Base-by-base conservation (phyloP, 208 protist genomes). In the Endotrypanum monterogeii region DNA sequence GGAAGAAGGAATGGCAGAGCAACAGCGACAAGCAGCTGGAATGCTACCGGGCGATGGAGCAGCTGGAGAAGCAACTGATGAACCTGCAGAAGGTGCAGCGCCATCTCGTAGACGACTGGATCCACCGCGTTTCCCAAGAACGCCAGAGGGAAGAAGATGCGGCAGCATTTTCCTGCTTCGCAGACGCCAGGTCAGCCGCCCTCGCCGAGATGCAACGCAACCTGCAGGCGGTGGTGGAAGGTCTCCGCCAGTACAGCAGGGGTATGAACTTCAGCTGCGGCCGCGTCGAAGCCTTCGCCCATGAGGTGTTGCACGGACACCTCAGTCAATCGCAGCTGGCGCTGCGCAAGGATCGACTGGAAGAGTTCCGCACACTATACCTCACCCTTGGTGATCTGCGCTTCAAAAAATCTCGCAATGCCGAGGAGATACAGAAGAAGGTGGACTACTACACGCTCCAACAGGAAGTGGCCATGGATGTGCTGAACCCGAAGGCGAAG, bases 381-480 rank as follows among this genome's bases (percentile, higher is more conserved):
- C 84, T 96, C 56, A 96, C 92, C 16, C 82, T 96, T 20, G 92
- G 92, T 6, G 92, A 96, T 69, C 79, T 94, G 60, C 85, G 90
- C 55, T 96, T 91, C 77, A 96, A 96, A 72, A 96, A 96, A 81
- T 78, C 89, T 9, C 86, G 89, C 35, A 89, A 94, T 69, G 72
- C 88, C 32, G 88, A 92, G 58, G 89, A 93, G 60, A 83, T 96
- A 0, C 78, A 92, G 16, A 91, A 94, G 73, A 94, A 93, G 65
- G 87, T 96, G 57, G 85, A 91, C 56, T 88, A 90, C 79, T 92
- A 92, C 74, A 81, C 85, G 25, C 82, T 94, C 16, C 90, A 96
- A 72, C 92, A 96, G 79, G 90, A 96, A 74, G 52, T 96, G 2
- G 89, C 90, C 2, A 95, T 96, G 90, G 92, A 96, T 51, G 87